Percentiles rank a stretch among this genome's conserved stretches.
Evolutionary conservation across 2,329 filamentous ascomycete species (phyloP).

Genomic region (Paracamarosporium sp.): DNA sequence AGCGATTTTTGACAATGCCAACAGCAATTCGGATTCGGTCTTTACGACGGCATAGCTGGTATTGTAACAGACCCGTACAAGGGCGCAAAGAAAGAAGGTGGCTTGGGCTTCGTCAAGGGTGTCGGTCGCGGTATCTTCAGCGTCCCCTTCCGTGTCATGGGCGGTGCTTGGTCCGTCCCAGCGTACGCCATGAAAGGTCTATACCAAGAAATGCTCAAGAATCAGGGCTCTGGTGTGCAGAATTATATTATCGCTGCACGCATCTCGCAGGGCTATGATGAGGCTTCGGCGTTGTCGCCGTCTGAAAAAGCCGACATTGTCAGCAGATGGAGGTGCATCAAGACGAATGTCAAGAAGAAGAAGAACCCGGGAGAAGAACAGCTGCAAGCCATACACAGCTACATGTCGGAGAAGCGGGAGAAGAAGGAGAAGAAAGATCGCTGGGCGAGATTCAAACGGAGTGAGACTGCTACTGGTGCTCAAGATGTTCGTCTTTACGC

Average conservation of each 20-base stretch:
- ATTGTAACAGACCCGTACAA: slow-evolving; percentile 78
- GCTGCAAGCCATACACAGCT: slow-evolving; percentile 59
- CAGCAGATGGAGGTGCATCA: slow-evolving; percentile 67
- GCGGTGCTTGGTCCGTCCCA: slow-evolving; percentile 69
- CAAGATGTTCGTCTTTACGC: slow-evolving; percentile 11
- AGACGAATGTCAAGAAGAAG: slow-evolving; percentile 65
- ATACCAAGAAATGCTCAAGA: slow-evolving; percentile 76
- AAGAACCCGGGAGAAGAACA: slow-evolving; percentile 55
- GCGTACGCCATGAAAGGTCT: slow-evolving; percentile 85
- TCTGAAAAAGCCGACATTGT: slow-evolving; percentile 72
- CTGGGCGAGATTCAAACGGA: slow-evolving; percentile 32
- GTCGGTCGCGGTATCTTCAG: slow-evolving; percentile 85
- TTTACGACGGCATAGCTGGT: slow-evolving; percentile 83
- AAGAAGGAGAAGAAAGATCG: slow-evolving; percentile 40
- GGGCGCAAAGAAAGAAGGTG: slow-evolving; percentile 71
- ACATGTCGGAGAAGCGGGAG: slow-evolving; percentile 46
- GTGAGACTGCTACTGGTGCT: slow-evolving; percentile 21
- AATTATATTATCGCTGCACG: slow-evolving; percentile 82
- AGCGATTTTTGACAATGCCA: slow-evolving; percentile 10
- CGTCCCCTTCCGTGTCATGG: slow-evolving; percentile 80
- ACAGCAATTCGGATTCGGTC: slow-evolving; percentile 74
- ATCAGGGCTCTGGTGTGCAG: slow-evolving; percentile 72
- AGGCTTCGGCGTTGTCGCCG: slow-evolving; percentile 60
- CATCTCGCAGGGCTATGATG: slow-evolving; percentile 75
- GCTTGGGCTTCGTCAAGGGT: slow-evolving; percentile 75